Base-by-base conservation (phyloP, 2,329 filamentous ascomycete genomes). In the Clonostachys sp. region DNA sequence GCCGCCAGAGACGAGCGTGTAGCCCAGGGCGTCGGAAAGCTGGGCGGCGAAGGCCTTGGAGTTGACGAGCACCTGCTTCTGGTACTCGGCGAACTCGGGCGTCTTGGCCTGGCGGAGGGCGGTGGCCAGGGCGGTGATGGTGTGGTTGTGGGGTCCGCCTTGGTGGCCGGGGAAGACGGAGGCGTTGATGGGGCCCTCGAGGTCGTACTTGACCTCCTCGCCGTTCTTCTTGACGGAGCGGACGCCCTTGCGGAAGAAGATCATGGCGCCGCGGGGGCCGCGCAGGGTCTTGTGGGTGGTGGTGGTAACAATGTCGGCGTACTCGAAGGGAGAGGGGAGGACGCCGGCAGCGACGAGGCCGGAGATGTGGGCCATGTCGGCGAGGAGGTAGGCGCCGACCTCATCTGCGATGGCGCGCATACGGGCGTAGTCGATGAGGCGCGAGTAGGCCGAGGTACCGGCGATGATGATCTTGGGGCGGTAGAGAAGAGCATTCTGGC, bases 131-230 rank as follows among this genome's bases (percentile, higher is more conserved):
- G 92, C 92, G 20, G 91, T 95, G 67, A 97, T 97, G 56, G 92
- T 96, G 76, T 97, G 92, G 75, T 97, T 97, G 74, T 97, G 92
- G 45, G 92, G 92, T 24, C 92, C 92, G 65, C 92, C 92, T 69
- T 97, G 92, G 72, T 97, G 92, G 46, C 92, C 92, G 14, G 92
- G 92, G 78, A 97, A 96, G 49, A 97, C 92, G 45, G 91, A 95
- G 57, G 84, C 81, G 72, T 96, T 96, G 74, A 97, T 96, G 48
- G 91, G 89, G 38, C 78, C 81, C 70, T 96, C 92, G 34, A 97
- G 85, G 61, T 96, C 86, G 70, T 95, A 97, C 65, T 50, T 50
- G 38, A 87, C 71, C 60, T 86, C 82, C 61, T 92, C 83, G 64
- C 87, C 85, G 65, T 90, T 91, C 48, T 85, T 89, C 77, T 94